These are phyloP conservation scores for apple (Malus domestica) DNA, from an alignment of 306 rosid genomes.

Conservation along the genomic window ASM211411v1 NC_041796.1:16752501-16753000, in stretches of 20 bases:
- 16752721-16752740: conserved; percentile 28
- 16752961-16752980: conserved; percentile 7
- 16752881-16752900: conserved; percentile 45
- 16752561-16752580: conserved; percentile 93
- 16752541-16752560: conserved; percentile 87
- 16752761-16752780: conserved; percentile 56
- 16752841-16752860: conserved; percentile 61
- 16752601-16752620: conserved; percentile 93
- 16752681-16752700: conserved; percentile 79
- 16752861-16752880: conserved; percentile 55
- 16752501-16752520: conserved; percentile 72
- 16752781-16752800: conserved; percentile 44
- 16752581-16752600: conserved; percentile 92
- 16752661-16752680: conserved; percentile 77
- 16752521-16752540: conserved; percentile 65
- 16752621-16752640: conserved; percentile 93
- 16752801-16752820: conserved; percentile 41
- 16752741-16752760: conserved; percentile 25
- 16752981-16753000: conserved; percentile 22
- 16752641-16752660: conserved; percentile 83
- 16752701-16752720: conserved; percentile 34
- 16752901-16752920: conserved; percentile 55
- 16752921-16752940: conserved; percentile 83
- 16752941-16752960: neutral
- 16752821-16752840: conserved; percentile 71